Conservation (phyloP, 352 stramenopile genomes). For the Phytophthora chlamydospora region DNA sequence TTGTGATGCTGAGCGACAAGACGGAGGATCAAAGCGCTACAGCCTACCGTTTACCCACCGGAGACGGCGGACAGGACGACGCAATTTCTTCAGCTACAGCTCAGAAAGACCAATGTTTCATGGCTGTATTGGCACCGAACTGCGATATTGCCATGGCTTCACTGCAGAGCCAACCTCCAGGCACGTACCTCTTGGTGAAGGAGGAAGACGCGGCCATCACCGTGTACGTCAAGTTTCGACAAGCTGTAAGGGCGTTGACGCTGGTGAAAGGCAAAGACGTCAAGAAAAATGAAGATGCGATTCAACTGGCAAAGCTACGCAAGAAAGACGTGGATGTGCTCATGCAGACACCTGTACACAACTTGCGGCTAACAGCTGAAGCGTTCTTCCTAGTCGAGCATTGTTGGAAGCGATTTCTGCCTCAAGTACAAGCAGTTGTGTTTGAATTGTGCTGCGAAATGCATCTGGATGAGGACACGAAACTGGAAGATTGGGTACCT, state of each 20-base stretch:
- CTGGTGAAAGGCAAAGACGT: constrained; percentile 59
- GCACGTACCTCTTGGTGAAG: constrained; percentile 53
- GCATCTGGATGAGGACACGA: constrained; percentile 50
- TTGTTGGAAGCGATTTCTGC: constrained; percentile 65
- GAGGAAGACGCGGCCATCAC: constrained; percentile 47
- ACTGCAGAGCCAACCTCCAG: constrained; percentile 49
- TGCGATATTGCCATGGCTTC: constrained; percentile 46
- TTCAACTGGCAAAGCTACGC: constrained; percentile 40
- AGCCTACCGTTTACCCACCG: constrained; percentile 4
- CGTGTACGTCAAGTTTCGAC: constrained; percentile 67
- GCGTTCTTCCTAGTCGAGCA: constrained; percentile 48
- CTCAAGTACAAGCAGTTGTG: constrained; percentile 62
- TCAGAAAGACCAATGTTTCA: constrained; percentile 37
- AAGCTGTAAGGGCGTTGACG: constrained; percentile 44
- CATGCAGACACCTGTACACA: constrained; percentile 47
- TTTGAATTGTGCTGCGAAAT: constrained; percentile 64
- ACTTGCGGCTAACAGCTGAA: constrained; percentile 37
- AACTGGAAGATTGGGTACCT: constrained; percentile 49
- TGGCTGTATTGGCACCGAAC: constrained; percentile 57
- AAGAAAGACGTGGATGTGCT: constrained; percentile 32
- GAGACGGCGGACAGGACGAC: constrained; percentile 10
- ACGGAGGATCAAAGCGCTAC: constrained; percentile 11
- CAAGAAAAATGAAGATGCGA: constrained; percentile 41
- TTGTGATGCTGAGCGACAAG: constrained; percentile 26
- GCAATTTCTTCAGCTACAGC: constrained; percentile 2